Evolutionary conservation across 169 alveolate species (phyloP).

Genomic region (Plasmodium knowlesi): DNA sequence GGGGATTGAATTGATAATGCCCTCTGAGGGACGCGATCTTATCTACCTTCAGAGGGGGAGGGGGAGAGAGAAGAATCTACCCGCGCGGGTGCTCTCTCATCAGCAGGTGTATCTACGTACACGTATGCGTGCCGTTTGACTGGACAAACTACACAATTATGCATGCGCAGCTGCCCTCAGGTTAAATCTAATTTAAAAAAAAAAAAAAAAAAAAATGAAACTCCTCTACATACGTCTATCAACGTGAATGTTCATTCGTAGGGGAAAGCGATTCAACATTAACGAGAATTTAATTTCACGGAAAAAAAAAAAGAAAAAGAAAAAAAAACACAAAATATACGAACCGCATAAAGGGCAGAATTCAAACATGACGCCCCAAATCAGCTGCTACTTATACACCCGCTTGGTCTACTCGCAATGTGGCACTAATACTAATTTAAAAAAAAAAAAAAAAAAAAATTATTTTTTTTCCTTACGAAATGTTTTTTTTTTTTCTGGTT

Average conservation of each 20-base stretch:
- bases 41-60: background rate
- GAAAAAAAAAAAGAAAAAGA: background rate
- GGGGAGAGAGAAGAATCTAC: background rate
- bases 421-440: background rate
- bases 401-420: background rate
- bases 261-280: background rate
- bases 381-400: background rate
- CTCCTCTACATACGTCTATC: background rate
- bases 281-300: background rate
- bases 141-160: background rate
- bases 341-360: background rate
- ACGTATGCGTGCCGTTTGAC: background rate
- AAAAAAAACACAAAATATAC: no score
- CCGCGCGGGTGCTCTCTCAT: background rate
- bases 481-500: background rate
- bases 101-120: background rate
- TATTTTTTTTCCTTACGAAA: background rate
- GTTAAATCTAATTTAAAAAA: background rate
- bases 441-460: background rate
- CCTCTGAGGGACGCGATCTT: background rate
- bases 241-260: background rate
- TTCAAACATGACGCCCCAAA: background rate
- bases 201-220: background rate
- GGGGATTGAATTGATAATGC: background rate
- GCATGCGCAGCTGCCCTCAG: background rate